Evolutionary conservation across 345 rosid genomes (phyloP).

Genomic region (Streptanthus diversifolius): DNA sequence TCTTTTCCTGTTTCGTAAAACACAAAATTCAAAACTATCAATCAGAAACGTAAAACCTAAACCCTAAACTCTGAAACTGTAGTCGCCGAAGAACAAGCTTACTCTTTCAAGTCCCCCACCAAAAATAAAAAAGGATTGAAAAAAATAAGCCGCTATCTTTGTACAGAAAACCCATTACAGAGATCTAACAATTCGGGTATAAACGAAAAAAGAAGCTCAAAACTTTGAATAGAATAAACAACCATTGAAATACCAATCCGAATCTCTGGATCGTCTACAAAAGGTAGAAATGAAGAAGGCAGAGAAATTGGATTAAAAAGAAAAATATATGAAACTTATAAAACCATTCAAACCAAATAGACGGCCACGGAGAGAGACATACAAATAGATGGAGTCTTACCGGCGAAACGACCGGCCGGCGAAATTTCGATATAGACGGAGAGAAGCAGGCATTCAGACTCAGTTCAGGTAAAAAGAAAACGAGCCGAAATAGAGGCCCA

Average conservation of each 20-base stretch:
- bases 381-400: background rate
- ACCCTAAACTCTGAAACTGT: background rate
- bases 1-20: background rate
- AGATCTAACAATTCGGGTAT: background rate
- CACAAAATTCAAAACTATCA: background rate
- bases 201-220: background rate
- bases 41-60: constrained; percentile 6
- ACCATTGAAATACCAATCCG: background rate
- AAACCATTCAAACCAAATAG: background rate
- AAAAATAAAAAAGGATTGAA: background rate
- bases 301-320: background rate
- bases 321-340: background rate
- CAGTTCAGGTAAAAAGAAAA: background rate
- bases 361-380: background rate
- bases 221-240: background rate
- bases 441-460: background rate
- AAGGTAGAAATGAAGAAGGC: background rate
- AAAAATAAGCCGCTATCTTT: background rate
- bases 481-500: background rate
- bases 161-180: background rate
- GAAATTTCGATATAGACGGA: background rate
- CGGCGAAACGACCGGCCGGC: constrained; percentile 17
- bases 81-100: background rate
- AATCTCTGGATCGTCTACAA: background rate
- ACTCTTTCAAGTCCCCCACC: background rate